phyloP scores from a whole-genome alignment of 164 flowering plant genomes.

The Cinnamomum micranthum region DNA sequence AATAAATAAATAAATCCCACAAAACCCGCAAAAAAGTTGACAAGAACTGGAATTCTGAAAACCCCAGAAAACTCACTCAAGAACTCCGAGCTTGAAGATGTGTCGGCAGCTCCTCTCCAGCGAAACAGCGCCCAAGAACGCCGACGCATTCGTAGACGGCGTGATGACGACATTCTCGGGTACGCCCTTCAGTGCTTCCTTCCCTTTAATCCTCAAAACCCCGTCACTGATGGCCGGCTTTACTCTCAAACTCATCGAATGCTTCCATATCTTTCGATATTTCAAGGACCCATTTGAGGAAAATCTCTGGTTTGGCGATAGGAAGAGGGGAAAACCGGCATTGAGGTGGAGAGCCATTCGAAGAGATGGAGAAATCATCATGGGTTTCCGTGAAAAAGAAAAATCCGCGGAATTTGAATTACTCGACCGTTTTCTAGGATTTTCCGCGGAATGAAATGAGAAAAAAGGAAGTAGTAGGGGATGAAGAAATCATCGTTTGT shows the following conservation, averaged over 20 bases:
- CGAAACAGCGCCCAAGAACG: slow-evolving; percentile 24
- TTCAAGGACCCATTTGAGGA: slow-evolving; percentile 14
- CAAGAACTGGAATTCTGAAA: background rate
- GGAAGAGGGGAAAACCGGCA: slow-evolving; percentile 18
- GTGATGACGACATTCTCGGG: slow-evolving; percentile 50
- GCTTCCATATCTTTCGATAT: slow-evolving; percentile 18
- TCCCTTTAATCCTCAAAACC: slow-evolving; percentile 32
- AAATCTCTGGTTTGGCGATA: slow-evolving; percentile 12
- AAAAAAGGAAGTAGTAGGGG: no score
- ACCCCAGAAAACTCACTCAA: slow-evolving; percentile 30
- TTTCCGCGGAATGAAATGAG: background rate
- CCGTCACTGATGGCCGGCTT: slow-evolving; percentile 36
- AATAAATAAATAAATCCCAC: background rate
- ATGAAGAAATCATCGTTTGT: no score
- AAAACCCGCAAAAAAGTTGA: background rate
- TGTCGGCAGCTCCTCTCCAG: slow-evolving; percentile 24
- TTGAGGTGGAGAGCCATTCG: slow-evolving; percentile 14
- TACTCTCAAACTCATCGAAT: slow-evolving; percentile 27
- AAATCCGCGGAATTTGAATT: background rate
- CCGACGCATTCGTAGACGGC: slow-evolving; percentile 20
- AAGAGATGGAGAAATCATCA: slow-evolving; percentile 16
- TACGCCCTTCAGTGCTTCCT: slow-evolving; percentile 37
- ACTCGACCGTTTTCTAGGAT: background rate
- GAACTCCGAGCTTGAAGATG: slow-evolving; percentile 59
- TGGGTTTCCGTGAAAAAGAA: background rate